These are phyloP conservation scores for Picochlorum sp. DNA, from an alignment of 139 green algal genomes.

Conservation along the genomic window DNA sequence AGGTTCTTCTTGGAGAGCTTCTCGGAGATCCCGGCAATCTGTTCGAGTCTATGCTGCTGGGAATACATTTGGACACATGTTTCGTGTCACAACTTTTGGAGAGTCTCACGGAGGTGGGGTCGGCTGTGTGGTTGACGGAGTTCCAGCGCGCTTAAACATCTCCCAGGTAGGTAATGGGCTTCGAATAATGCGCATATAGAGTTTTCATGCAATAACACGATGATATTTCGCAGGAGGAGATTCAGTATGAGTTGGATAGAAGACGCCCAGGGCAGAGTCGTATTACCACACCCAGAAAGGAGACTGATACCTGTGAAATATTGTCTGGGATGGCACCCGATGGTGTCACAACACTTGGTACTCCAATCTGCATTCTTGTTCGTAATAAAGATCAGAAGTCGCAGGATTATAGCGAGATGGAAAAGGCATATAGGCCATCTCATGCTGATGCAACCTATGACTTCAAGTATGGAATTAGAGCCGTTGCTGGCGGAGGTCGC, in stretches of 20 bases:
- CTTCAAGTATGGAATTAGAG: slow-evolving; percentile 98
- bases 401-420: slow-evolving; percentile 80
- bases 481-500: slow-evolving; percentile 89
- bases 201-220: too few species aligned
- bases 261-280: slow-evolving; percentile 87
- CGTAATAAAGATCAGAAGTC: slow-evolving; percentile 93
- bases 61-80: slow-evolving; percentile 81
- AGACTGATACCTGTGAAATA: slow-evolving; percentile 90
- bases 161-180: slow-evolving; percentile 30
- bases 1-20: background rate
- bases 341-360: slow-evolving; percentile 78
- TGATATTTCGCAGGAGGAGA: slow-evolving; percentile 42
- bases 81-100: slow-evolving; percentile 95
- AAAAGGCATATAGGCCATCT: slow-evolving; percentile 82
- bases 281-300: slow-evolving; percentile 95
- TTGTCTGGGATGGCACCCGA: slow-evolving; percentile 70
- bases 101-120: slow-evolving; percentile 93
- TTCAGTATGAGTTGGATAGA: slow-evolving; percentile 76
- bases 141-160: slow-evolving; percentile 81
- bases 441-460: slow-evolving; percentile 99
- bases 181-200: background rate
- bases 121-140: slow-evolving; percentile 94
- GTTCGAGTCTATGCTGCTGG: slow-evolving; percentile 34
- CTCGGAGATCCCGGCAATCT: background rate
- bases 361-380: slow-evolving; percentile 90